phyloP scores from a whole-genome alignment of 805 yeast genomes.

The Cyberlindnera meyerae region DNA sequence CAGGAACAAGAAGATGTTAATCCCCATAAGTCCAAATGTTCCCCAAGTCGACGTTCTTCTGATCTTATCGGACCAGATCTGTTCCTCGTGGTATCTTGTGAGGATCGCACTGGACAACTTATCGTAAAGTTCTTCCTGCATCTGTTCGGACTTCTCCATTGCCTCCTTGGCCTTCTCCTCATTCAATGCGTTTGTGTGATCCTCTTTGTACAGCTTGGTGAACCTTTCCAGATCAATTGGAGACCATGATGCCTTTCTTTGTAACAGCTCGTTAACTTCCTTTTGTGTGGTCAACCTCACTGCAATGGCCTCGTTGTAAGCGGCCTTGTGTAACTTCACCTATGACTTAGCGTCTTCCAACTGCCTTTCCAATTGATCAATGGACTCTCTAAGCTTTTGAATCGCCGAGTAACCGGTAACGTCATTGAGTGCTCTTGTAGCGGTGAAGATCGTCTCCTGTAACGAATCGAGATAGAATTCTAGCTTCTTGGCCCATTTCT shows the following conservation, averaged over 20 bases:
- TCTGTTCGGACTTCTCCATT: constrained; percentile 51
- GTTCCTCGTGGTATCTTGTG: constrained; percentile 92
- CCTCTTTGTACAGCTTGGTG: constrained; percentile 74
- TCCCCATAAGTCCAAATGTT: constrained; percentile 83
- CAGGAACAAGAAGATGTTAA: constrained; percentile 72
- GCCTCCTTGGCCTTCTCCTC: constrained; percentile 48
- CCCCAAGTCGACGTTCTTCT: constrained; percentile 96
- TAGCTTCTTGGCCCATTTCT: constrained; percentile 39
- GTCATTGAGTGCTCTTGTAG: constrained; percentile 73
- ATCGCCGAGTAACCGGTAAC: constrained; percentile 87
- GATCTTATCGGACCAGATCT: constrained; percentile 96
- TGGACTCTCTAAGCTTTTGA: constrained; percentile 60
- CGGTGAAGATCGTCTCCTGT: constrained; percentile 52
- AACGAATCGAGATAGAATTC: constrained; percentile 49
- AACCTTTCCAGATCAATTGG: constrained; percentile 76
- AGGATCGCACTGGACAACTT: constrained; percentile 71
- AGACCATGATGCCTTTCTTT: constrained; percentile 80
- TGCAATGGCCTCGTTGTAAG: constrained; percentile 57
- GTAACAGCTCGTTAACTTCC: constrained; percentile 81
- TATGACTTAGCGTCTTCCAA: constrained; percentile 43
- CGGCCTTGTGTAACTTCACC: constrained; percentile 44
- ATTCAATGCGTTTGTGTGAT: constrained; percentile 62
- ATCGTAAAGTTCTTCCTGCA: constrained; percentile 65
- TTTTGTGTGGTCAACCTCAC: constrained; percentile 67
- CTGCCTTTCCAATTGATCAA: constrained; percentile 49